These are phyloP conservation scores for Coniochaeta sp. DNA, from an alignment of 2,329 filamentous ascomycete genomes.

Conservation along the genomic window DNA sequence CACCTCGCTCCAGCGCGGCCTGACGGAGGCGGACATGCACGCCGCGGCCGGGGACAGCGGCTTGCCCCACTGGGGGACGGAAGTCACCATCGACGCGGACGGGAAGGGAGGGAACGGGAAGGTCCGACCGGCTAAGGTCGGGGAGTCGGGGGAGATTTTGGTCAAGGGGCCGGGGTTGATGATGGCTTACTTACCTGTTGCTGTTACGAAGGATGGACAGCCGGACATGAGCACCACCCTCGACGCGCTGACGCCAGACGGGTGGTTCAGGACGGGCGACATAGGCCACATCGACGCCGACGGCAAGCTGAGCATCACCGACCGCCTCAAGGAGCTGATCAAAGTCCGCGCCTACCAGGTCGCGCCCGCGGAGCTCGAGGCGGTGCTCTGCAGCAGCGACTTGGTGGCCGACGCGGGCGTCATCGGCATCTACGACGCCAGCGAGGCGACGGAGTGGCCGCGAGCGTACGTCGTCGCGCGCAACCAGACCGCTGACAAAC, in stretches of 20 bases:
- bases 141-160: constrained; percentile 57
- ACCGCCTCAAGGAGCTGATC: constrained; percentile 60
- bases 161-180: constrained; percentile 58
- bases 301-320: constrained; percentile 58
- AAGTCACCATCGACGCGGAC: constrained; percentile 55
- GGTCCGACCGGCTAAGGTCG: constrained; percentile 29
- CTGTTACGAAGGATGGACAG: not conserved
- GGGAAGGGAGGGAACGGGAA: constrained; percentile 20
- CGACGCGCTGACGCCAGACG: constrained; percentile 40
- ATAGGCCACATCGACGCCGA: constrained; percentile 41
- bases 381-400: constrained; percentile 23
- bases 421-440: constrained; percentile 43
- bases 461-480: constrained; percentile 44
- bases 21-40: constrained; percentile 36
- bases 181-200: constrained; percentile 60
- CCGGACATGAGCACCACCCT: constrained; percentile 29
- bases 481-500: constrained; percentile 18
- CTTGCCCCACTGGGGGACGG: constrained; percentile 58
- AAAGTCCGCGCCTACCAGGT: constrained; percentile 37
- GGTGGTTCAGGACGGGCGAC: constrained; percentile 68
- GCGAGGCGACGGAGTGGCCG: constrained; percentile 53
- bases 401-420: constrained; percentile 44
- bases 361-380: constrained; percentile 34
- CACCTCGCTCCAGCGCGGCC: constrained; percentile 52
- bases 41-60: constrained; percentile 53